These are phyloP conservation scores for Auriculariales sp. DNA, from an alignment of 768 basidiomycete genomes.

Conservation along the genomic window DNA sequence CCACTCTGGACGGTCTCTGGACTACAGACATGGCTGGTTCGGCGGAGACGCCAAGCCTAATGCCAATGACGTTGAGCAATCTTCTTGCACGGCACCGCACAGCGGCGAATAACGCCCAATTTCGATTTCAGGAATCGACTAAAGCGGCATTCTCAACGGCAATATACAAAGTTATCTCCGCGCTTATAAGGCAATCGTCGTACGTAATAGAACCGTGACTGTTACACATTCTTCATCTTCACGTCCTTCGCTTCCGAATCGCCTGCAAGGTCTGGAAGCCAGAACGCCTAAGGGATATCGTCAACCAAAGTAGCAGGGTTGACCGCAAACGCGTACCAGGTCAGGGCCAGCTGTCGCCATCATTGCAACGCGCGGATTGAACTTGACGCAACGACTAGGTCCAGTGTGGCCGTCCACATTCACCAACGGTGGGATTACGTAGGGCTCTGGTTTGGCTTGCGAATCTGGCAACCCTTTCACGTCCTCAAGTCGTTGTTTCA, in stretches of 20 bases:
- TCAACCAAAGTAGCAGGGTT: slow-evolving; percentile 4
- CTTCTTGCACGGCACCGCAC: too few species aligned
- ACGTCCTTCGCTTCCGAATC: slow-evolving; percentile 60
- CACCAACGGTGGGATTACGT: slow-evolving; percentile 33
- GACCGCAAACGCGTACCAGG: slow-evolving; percentile 38
- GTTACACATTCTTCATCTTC: slow-evolving; percentile 29
- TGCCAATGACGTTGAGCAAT: too few species aligned
- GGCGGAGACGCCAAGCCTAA: too few species aligned
- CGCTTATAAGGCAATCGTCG: neutral
- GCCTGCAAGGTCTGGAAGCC: slow-evolving; percentile 51
- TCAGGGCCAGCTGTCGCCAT: slow-evolving; percentile 73
- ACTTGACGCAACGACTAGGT: slow-evolving; percentile 71
- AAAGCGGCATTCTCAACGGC: too few species aligned
- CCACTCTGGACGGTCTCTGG: too few species aligned
- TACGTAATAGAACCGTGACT: neutral
- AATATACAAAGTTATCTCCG: too few species aligned
- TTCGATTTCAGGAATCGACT: too few species aligned
- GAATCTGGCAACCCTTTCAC: slow-evolving; percentile 15
- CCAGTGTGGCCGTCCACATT: slow-evolving; percentile 69
- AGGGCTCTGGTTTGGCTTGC: slow-evolving; percentile 17
- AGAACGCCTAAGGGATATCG: slow-evolving; percentile 31
- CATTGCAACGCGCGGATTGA: slow-evolving; percentile 85
- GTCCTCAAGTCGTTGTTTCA: neutral
- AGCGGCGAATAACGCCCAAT: too few species aligned
- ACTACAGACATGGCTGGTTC: too few species aligned